Evolutionary conservation across 768 basidiomycete species (phyloP).

Genomic region (Termitomyces titanicus): DNA sequence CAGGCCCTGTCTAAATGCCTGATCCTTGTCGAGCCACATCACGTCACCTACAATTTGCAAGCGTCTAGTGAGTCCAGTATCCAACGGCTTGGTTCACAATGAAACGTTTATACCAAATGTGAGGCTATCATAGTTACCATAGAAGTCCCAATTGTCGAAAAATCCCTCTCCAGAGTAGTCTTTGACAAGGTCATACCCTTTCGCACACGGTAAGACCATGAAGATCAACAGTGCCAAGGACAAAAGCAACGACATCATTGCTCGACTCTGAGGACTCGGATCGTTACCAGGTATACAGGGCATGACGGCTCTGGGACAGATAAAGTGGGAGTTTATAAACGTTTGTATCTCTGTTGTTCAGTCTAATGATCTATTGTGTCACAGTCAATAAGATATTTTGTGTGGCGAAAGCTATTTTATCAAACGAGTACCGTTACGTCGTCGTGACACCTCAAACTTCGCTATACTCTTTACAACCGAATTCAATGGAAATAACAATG

Average conservation of each 20-base stretch:
- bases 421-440: no score
- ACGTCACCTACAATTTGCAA: constrained; percentile 50
- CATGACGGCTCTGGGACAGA: no score
- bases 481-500: no score
- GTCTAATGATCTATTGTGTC: no score
- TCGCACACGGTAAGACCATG: not conserved
- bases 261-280: not conserved
- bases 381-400: no score
- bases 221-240: constrained; percentile 4
- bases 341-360: no score
- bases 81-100: not conserved
- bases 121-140: constrained; percentile 43
- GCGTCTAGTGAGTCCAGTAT: not conserved
- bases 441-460: no score
- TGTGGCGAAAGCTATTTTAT: no score
- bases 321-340: no score
- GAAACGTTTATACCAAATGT: constrained; percentile 31
- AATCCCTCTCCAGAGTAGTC: constrained; percentile 48
- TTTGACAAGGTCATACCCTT: constrained; percentile 23
- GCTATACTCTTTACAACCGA: no score
- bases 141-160: constrained; percentile 56
- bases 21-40: constrained; percentile 48
- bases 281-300: not conserved
- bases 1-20: constrained; percentile 45
- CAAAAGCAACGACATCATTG: not conserved